These are phyloP conservation scores for Verticillium alfalfae DNA, from an alignment of 2,329 filamentous ascomycete species.

Conservation along the genomic window DNA sequence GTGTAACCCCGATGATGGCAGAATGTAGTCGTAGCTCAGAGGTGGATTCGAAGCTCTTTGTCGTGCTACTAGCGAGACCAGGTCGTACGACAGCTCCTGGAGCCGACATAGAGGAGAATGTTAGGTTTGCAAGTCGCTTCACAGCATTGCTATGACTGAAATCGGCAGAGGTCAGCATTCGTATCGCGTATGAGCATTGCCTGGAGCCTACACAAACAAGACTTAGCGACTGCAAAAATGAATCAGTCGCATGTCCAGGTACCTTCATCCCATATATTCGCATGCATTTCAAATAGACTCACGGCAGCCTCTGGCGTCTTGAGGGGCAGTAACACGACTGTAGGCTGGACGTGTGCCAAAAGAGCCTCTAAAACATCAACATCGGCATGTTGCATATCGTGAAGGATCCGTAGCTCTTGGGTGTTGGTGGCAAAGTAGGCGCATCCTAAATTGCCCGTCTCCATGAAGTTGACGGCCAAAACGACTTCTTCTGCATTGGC, in stretches of 20 bases:
- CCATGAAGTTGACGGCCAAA: slow-evolving; percentile 72
- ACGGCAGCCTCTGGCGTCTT: slow-evolving; percentile 36
- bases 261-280: slow-evolving; percentile 7
- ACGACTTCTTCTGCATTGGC: slow-evolving; percentile 53
- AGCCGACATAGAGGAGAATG: slow-evolving; percentile 27
- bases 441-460: slow-evolving; percentile 71
- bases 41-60: not conserved
- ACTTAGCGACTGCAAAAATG: not conserved
- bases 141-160: slow-evolving; percentile 65
- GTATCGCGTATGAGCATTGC: slow-evolving; percentile 37
- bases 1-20: slow-evolving; percentile 31
- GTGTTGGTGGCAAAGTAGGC: slow-evolving; percentile 72
- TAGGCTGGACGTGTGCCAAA: slow-evolving; percentile 49
- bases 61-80: not conserved
- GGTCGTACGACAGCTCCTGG: not conserved
- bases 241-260: not conserved
- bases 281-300: slow-evolving; percentile 18
- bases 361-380: slow-evolving; percentile 62
- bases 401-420: slow-evolving; percentile 67
- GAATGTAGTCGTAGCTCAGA: not conserved
- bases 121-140: slow-evolving; percentile 58
- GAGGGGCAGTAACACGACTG: slow-evolving; percentile 46
- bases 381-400: slow-evolving; percentile 68
- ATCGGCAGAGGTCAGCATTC: slow-evolving; percentile 64
- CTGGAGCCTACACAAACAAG: not conserved